Evolutionary conservation across 1,284 basidiomycete species (phyloP).

Genomic region (Sanghuangporus sanghuang): DNA sequence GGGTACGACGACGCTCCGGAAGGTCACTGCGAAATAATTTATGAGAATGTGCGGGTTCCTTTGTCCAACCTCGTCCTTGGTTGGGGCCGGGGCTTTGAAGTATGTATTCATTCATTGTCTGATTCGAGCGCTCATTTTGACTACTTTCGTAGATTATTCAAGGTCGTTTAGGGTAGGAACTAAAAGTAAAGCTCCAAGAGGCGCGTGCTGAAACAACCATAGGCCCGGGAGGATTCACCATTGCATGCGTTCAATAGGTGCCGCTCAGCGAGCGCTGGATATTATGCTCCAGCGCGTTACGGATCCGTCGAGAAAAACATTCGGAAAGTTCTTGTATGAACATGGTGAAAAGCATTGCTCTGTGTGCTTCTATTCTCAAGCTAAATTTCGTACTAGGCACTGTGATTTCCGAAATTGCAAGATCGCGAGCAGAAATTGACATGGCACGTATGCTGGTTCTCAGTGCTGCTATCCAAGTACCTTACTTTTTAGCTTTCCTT

Average conservation of each 20-base stretch:
- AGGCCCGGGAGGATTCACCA: conserved; percentile 96
- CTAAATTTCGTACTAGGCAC: conserved; percentile 49
- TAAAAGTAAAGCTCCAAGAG: neutral
- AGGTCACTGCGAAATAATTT: conserved; percentile 93
- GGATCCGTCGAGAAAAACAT: conserved; percentile 86
- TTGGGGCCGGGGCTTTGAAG: conserved; percentile 92
- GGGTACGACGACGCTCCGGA: conserved; percentile 95
- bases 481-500: conserved; percentile 7
- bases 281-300: conserved; percentile 90
- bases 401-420: conserved; percentile 86
- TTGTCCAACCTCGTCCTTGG: conserved; percentile 81
- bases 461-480: conserved; percentile 84
- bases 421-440: conserved; percentile 92
- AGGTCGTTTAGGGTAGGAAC: conserved; percentile 83
- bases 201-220: conserved; percentile 14
- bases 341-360: conserved; percentile 58
- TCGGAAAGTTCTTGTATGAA: conserved; percentile 87
- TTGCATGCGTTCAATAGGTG: conserved; percentile 96
- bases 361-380: conserved; percentile 37
- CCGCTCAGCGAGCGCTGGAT: conserved; percentile 82
- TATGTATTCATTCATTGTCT: conserved; percentile 23
- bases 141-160: conserved; percentile 74
- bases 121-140: neutral
- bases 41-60: conserved; percentile 91
- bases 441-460: conserved; percentile 82